A percentile compares a stretch with the other conserved stretches of the same genome.
Conservation (phyloP, 306 rosid species). For the Medicago truncatula region MtrunA17r5.0-ANR NC_053042.1:48824501-48825000, state of each 20-base stretch:
- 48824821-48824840: slow-evolving; percentile 75
- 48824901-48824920: slow-evolving; percentile 73
- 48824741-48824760: slow-evolving; percentile 72
- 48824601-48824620: slow-evolving; percentile 95
- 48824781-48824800: slow-evolving; percentile 72
- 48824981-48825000: slow-evolving; percentile 37
- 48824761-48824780: slow-evolving; percentile 73
- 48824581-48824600: slow-evolving; percentile 78
- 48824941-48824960: slow-evolving; percentile 85
- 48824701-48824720: slow-evolving; percentile 81
- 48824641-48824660: slow-evolving; percentile 86
- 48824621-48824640: slow-evolving; percentile 94
- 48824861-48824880: slow-evolving; percentile 83
- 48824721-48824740: slow-evolving; percentile 63
- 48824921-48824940: slow-evolving; percentile 77
- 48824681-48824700: slow-evolving; percentile 75
- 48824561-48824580: slow-evolving; percentile 82
- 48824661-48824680: slow-evolving; percentile 90
- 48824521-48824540: slow-evolving; percentile 70
- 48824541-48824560: slow-evolving; percentile 72
- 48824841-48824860: slow-evolving; percentile 75
- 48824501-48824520: slow-evolving; percentile 75
- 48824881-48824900: slow-evolving; percentile 70
- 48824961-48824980: slow-evolving; percentile 44
- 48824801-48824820: slow-evolving; percentile 68